phyloP scores from a whole-genome alignment of 2,329 filamentous ascomycete species.

The Venturia pyrina region DNA sequence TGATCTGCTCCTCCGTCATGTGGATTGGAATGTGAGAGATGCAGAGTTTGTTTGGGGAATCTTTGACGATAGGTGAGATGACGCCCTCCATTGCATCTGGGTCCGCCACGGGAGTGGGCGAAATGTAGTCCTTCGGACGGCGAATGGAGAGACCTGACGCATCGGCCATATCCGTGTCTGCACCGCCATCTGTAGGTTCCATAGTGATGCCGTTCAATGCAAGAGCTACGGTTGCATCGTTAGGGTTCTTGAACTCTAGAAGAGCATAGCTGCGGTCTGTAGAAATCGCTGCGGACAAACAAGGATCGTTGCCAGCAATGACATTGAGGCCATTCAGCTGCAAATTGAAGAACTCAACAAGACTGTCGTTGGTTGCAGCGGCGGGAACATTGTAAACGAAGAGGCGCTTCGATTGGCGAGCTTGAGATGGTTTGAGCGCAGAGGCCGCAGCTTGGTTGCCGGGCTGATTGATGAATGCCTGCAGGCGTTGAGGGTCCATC shows the following conservation, averaged over 20 bases:
- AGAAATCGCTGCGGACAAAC: constrained; percentile 71
- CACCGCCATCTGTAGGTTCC: constrained; percentile 55
- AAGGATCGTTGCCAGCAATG: constrained; percentile 73
- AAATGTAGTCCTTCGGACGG: constrained; percentile 90
- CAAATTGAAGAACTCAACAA: constrained; percentile 86
- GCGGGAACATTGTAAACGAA: constrained; percentile 75
- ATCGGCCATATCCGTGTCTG: constrained; percentile 46
- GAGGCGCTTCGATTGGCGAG: constrained; percentile 86
- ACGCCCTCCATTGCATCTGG: constrained; percentile 64
- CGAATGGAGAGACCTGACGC: constrained; percentile 60
- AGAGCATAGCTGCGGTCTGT: constrained; percentile 73
- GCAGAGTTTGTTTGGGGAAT: constrained; percentile 91
- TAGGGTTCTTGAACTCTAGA: constrained; percentile 77
- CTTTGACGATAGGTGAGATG: constrained; percentile 71
- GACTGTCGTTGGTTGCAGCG: constrained; percentile 60
- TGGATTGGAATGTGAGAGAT: constrained; percentile 82
- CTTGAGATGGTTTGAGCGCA: constrained; percentile 85
- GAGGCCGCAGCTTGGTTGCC: constrained; percentile 59
- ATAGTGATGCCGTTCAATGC: constrained; percentile 85
- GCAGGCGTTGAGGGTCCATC: constrained; percentile 87
- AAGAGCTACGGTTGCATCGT: constrained; percentile 83
- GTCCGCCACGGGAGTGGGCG: constrained; percentile 63
- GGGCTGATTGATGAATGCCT: constrained; percentile 91
- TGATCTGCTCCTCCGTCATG: constrained; percentile 83
- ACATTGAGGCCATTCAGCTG: constrained; percentile 96